Evolutionary conservation across 148 eudicot species (phyloP), one percentile per base, ranked within the genome.

Genomic region (Suaeda aralocaspica): DNA sequence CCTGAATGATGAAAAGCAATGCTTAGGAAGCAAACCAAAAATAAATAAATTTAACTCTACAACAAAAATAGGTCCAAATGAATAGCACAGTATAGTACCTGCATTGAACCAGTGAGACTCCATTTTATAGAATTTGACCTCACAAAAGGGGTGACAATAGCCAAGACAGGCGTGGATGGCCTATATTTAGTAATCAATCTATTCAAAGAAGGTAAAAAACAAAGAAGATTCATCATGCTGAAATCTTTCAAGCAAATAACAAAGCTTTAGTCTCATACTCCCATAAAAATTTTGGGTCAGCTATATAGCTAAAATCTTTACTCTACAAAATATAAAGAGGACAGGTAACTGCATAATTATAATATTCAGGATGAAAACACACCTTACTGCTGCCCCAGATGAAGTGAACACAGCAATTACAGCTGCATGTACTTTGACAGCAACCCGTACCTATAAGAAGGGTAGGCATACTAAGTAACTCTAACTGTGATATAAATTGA

Each of bases 341-440:
- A 22, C 44, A 4, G 8, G 26, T 31, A 5, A 29, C 44, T 34
- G 16, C 24, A 19, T 6, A 34, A 22, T 22, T 41, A 28, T 13
- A 36, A 8, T 36, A 36, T 36, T 36, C 50, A 13, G 12, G 9
- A 68, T 22, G 61, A 28, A 39, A 36, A 19, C 66, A 36, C 60
- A 86, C 90, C 90, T 82, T 60, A 85, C 88, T 60, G 88, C 90
- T 74, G 74, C 67, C 10, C 90, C 90, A 15, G 90, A 80, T 31
- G 86, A 73, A 21, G 90, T 86, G 73, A 82, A 86, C 52, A 82
- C 85, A 9, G 82, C 76, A 46, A 86, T 80, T 76, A 84, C 77
- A n/a, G 90, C 77, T 21, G 90, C 90, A 64, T 78, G 84, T 25
- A 78, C 88, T 68, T 70, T 80, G 19, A 71, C 69, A 45, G 88